Evolutionary conservation across 768 basidiomycete species (phyloP).

Genomic region (Lyophyllum decastes): DNA sequence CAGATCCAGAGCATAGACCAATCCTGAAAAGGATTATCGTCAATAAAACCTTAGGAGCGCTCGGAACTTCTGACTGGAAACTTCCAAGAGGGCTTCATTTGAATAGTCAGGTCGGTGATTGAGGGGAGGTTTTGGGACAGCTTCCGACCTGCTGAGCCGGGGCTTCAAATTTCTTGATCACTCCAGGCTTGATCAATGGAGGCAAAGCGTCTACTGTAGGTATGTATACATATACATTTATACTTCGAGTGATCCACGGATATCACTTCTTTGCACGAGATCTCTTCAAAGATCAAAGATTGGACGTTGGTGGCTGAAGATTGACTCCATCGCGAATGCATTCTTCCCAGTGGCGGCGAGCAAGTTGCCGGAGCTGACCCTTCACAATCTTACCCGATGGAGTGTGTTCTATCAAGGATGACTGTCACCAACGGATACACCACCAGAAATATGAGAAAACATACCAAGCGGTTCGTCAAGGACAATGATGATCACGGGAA

Average conservation of each 20-base stretch:
- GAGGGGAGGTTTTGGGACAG: background rate
- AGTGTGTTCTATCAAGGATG: slow-evolving; percentile 42
- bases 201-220: background rate
- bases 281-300: background rate
- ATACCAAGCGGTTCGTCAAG: slow-evolving; percentile 44
- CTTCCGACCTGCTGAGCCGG: background rate
- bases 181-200: background rate
- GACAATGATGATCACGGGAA: slow-evolving; percentile 60
- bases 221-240: background rate
- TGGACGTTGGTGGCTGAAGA: background rate
- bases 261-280: background rate
- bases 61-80: background rate
- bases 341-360: slow-evolving; percentile 41
- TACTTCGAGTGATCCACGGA: background rate
- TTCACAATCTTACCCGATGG: slow-evolving; percentile 64
- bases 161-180: background rate
- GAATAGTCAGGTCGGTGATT: background rate
- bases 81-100: background rate
- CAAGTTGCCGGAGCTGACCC: slow-evolving; percentile 46
- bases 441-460: slow-evolving; percentile 2
- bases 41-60: too few species aligned
- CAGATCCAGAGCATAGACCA: too few species aligned
- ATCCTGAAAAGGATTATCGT: too few species aligned
- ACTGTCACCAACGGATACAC: background rate
- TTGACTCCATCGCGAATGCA: slow-evolving; percentile 17